phyloP scores from a whole-genome alignment of 2,329 filamentous ascomycete genomes.

The Hypomyces rosellus region DNA sequence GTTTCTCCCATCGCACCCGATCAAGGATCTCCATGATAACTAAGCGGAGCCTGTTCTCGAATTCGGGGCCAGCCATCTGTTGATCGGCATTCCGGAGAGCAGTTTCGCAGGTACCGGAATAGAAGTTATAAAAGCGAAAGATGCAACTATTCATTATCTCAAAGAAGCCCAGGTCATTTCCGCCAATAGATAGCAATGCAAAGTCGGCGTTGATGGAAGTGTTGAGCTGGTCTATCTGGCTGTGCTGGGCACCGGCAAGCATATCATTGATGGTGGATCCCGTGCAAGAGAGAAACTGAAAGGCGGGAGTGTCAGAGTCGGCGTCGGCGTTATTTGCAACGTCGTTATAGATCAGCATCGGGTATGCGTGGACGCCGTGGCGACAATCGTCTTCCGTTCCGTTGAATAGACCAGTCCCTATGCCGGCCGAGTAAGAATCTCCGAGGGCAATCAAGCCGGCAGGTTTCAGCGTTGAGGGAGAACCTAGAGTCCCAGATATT shows the following conservation, averaged over 20 bases:
- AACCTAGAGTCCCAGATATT: neutral
- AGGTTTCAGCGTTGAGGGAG: conserved; percentile 8
- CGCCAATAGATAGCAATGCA: conserved; percentile 40
- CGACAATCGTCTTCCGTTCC: conserved; percentile 36
- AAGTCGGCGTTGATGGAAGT: conserved; percentile 33
- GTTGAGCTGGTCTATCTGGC: conserved; percentile 39
- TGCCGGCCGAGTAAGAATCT: conserved; percentile 43
- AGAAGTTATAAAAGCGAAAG: conserved; percentile 44
- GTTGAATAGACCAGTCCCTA: conserved; percentile 36
- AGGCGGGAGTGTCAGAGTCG: conserved; percentile 15
- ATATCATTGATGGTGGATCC: conserved; percentile 37
- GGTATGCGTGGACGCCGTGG: conserved; percentile 36
- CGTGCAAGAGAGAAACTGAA: conserved; percentile 43
- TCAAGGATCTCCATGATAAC: conserved; percentile 39
- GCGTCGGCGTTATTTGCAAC: conserved; percentile 16
- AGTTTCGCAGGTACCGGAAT: conserved; percentile 38
- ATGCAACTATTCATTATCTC: conserved; percentile 45
- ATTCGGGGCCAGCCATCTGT: conserved; percentile 28
- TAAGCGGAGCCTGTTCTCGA: conserved; percentile 33
- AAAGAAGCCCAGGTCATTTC: conserved; percentile 45
- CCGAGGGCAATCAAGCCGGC: conserved; percentile 37
- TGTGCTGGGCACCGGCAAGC: conserved; percentile 27
- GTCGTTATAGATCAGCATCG: conserved; percentile 34
- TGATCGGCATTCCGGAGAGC: conserved; percentile 31
- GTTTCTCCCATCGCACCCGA: conserved; percentile 37